Evolutionary conservation across 495 filamentous ascomycete species (phyloP), one percentile per base, ranked within the genome.

Genomic region (Aspergillus kassunensis): DNA sequence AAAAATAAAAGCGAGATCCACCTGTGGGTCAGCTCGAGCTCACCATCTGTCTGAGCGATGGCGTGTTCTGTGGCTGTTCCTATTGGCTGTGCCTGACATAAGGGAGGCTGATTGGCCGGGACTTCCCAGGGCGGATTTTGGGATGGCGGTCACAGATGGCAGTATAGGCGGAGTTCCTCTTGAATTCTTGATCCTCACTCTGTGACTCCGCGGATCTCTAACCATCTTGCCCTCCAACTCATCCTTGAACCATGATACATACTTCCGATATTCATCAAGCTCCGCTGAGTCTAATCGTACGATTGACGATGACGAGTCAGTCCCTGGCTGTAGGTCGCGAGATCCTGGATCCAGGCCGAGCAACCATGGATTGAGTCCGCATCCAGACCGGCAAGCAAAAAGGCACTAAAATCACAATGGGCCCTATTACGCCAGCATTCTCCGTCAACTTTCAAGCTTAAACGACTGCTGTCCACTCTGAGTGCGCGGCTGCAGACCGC

Each of bases 11-110:
- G 20, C 30, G 25, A 30, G 37, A 25, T 45, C 51, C 51, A 60
- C 59, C 60, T 57, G 58, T 64, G 63, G 64, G n/a, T n/a, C n/a
- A 59, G 36, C 54, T 23, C 18, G 12, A 19, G 24, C 65, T 66
- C 66, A 69, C 61, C 66, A 69, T 69, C 66, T 45, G 50, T 30
- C 47, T 36, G 31, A 35, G 42, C 58, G 63, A 69, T 69, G 64
- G 66, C 66, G 66, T 63, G 66, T 69, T 63, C 66, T 62, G 39
- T 24, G 40, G 41, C 20, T 2, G 7, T 29, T 47, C 41, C 61
- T 51, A 68, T 68, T 68, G 65, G 65, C 21, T 24, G 13, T n/a
- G n/a, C n/a, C n/a, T n/a, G n/a, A n/a, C n/a, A n/a, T n/a, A n/a
- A n/a, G n/a, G n/a, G n/a, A n/a, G n/a, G 3, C 10, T 46, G 29